A percentile compares a stretch with the other conserved stretches of the same genome.
These are phyloP conservation scores for Triglochin maritima DNA, from an alignment of 106 monocot species.

Conservation along the genomic window DNA sequence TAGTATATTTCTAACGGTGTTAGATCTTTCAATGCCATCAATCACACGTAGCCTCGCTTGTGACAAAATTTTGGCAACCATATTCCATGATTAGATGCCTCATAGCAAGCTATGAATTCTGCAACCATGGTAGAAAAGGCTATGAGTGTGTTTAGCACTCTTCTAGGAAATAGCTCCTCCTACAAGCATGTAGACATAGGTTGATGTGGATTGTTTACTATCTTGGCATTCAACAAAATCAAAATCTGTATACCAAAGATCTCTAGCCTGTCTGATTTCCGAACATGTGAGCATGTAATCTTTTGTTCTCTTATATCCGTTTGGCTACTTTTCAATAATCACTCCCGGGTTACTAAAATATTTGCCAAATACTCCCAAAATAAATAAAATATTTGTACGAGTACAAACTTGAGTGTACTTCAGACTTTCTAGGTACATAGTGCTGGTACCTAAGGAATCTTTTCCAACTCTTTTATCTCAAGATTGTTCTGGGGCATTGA, in stretches of 20 bases:
- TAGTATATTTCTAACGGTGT: conserved; percentile 10
- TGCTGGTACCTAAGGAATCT: not conserved
- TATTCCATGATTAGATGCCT: not conserved
- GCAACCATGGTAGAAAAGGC: conserved; percentile 4
- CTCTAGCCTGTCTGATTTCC: not conserved
- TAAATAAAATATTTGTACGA: not conserved
- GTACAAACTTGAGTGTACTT: not conserved
- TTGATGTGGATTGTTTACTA: not conserved
- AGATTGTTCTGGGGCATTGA: not conserved
- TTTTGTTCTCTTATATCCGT: not conserved
- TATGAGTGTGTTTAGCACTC: conserved; percentile 3
- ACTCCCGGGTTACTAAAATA: not conserved
- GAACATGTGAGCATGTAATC: conserved; percentile 3
- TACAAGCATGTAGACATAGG: not conserved
- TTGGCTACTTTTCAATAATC: conserved; percentile 2
- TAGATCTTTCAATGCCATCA: conserved; percentile 13
- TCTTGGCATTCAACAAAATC: not conserved
- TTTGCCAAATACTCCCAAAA: not conserved
- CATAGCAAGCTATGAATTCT: conserved; percentile 1
- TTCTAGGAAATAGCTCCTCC: not conserved
- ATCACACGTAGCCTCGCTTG: not conserved
- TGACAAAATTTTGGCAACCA: conserved; percentile 13
- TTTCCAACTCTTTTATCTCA: not conserved
- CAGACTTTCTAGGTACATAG: not conserved
- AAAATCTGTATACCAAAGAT: not conserved